phyloP scores from a whole-genome alignment of 495 filamentous ascomycete genomes.

The Thozetella sp. region DNA sequence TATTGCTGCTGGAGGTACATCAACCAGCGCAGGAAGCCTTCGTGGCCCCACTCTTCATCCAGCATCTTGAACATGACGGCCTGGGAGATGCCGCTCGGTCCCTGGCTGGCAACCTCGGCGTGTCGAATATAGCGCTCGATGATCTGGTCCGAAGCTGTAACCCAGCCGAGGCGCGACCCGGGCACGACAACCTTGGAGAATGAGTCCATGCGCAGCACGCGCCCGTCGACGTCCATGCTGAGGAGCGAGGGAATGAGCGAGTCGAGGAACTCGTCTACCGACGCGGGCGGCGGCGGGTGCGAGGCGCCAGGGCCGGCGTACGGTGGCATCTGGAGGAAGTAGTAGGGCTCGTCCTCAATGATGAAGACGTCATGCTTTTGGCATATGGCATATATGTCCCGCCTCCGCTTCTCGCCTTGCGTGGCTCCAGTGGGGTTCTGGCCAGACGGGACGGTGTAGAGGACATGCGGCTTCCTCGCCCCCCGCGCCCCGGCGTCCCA shows the following conservation, averaged over 20 bases:
- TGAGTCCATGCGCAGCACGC: slow-evolving; percentile 74
- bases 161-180: slow-evolving; percentile 76
- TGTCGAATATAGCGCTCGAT: slow-evolving; percentile 77
- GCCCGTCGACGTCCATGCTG: slow-evolving; percentile 66
- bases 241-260: slow-evolving; percentile 62
- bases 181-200: slow-evolving; percentile 85
- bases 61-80: slow-evolving; percentile 84
- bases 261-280: slow-evolving; percentile 45
- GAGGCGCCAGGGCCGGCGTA: slow-evolving; percentile 51
- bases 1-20: slow-evolving; percentile 84
- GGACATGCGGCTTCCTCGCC: slow-evolving; percentile 68
- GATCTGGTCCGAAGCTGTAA: slow-evolving; percentile 81
- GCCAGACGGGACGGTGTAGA: slow-evolving; percentile 86
- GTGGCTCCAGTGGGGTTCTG: slow-evolving; percentile 95
- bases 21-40: slow-evolving; percentile 90
- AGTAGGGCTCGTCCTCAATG: slow-evolving; percentile 96
- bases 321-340: slow-evolving; percentile 93
- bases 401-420: slow-evolving; percentile 63
- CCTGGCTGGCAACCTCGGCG: slow-evolving; percentile 79
- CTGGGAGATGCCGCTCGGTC: slow-evolving; percentile 82
- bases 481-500: slow-evolving; percentile 64
- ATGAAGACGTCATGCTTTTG: slow-evolving; percentile 86
- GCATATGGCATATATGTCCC: slow-evolving; percentile 73
- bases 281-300: slow-evolving; percentile 2
- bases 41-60: slow-evolving; percentile 92